Percentiles rank a stretch among this genome's conserved stretches.
Evolutionary conservation across 768 basidiomycete species (phyloP).

Genomic region (Chalciporus pseudorubinellus): DNA sequence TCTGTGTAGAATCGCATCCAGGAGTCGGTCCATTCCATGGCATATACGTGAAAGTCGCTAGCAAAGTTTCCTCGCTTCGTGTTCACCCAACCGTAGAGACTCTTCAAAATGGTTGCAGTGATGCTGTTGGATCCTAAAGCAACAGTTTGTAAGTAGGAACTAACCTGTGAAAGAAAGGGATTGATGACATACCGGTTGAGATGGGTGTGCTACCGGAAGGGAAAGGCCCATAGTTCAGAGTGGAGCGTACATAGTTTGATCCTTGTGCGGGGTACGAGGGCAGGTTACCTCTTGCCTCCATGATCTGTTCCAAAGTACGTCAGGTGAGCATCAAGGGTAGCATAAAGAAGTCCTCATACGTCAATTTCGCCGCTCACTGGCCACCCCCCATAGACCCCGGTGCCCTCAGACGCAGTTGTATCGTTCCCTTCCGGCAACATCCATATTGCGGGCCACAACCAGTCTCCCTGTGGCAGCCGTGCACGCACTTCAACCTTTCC

Average conservation of each 20-base stretch:
- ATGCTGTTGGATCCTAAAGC: slow-evolving; percentile 7
- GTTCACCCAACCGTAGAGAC: slow-evolving; percentile 36
- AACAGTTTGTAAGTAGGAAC: too few species aligned
- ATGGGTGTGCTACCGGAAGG: slow-evolving; percentile 33
- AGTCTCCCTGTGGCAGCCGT: slow-evolving; percentile 55
- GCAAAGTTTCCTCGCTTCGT: slow-evolving; percentile 46
- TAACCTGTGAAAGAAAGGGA: too few species aligned
- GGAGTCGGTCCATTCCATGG: slow-evolving; percentile 57
- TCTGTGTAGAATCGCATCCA: slow-evolving; percentile 58
- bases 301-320: slow-evolving; percentile 36
- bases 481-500: slow-evolving; percentile 62
- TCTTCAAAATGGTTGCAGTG: slow-evolving; percentile 29
- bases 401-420: slow-evolving; percentile 15
- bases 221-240: slow-evolving; percentile 68
- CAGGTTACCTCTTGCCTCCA: slow-evolving; percentile 52
- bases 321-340: background rate
- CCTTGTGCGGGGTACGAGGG: slow-evolving; percentile 43
- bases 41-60: slow-evolving; percentile 50
- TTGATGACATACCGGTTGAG: slow-evolving; percentile 18
- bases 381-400: slow-evolving; percentile 38
- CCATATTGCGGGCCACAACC: slow-evolving; percentile 36
- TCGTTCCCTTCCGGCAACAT: slow-evolving; percentile 29
- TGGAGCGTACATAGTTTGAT: slow-evolving; percentile 48
- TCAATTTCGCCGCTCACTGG: slow-evolving; percentile 59
- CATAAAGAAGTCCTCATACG: slow-evolving; percentile 33